Evolutionary conservation across 169 alveolate genomes (phyloP).

Genomic region (Cryptosporidium ubiquitum): DNA sequence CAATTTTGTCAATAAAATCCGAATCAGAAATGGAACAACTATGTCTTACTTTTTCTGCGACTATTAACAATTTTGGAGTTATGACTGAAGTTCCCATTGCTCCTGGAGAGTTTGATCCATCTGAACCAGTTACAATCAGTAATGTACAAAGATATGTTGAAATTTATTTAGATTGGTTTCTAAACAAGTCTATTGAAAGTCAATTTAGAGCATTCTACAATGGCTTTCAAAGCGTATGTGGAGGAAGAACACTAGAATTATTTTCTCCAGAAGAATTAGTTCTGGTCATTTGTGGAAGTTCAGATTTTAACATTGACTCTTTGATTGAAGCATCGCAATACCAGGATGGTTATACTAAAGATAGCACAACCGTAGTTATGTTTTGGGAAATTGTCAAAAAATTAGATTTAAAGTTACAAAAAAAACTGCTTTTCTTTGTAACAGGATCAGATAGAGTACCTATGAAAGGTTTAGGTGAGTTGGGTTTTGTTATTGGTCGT

Average conservation of each 20-base stretch:
- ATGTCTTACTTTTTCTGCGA: conserved; percentile 74
- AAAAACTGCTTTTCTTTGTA: conserved; percentile 81
- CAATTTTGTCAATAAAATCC: conserved; percentile 33
- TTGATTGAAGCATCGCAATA: conserved; percentile 82
- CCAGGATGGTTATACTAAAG: conserved; percentile 84
- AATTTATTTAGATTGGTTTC: conserved; percentile 83
- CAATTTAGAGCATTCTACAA: conserved; percentile 83
- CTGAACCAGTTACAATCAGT: conserved; percentile 80
- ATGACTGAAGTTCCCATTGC: conserved; percentile 48
- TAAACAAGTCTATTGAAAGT: conserved; percentile 80
- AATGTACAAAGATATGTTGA: conserved; percentile 86
- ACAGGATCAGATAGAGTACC: conserved; percentile 90
- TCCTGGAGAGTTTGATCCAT: conserved; percentile 68
- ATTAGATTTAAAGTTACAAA: conserved; percentile 80
- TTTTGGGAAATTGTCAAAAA: conserved; percentile 84
- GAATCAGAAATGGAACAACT: conserved; percentile 66
- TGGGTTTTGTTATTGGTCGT: conserved; percentile 82
- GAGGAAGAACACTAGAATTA: conserved; percentile 79
- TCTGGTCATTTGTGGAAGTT: conserved; percentile 86
- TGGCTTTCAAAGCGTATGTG: conserved; percentile 86
- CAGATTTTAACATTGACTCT: conserved; percentile 83
- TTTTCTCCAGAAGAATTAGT: conserved; percentile 88
- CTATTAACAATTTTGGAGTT: conserved; percentile 66
- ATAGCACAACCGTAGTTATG: conserved; percentile 78
- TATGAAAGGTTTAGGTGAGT: conserved; percentile 80